Conservation (phyloP, 352 stramenopile species). For the Pythium brachiatum region DNA sequence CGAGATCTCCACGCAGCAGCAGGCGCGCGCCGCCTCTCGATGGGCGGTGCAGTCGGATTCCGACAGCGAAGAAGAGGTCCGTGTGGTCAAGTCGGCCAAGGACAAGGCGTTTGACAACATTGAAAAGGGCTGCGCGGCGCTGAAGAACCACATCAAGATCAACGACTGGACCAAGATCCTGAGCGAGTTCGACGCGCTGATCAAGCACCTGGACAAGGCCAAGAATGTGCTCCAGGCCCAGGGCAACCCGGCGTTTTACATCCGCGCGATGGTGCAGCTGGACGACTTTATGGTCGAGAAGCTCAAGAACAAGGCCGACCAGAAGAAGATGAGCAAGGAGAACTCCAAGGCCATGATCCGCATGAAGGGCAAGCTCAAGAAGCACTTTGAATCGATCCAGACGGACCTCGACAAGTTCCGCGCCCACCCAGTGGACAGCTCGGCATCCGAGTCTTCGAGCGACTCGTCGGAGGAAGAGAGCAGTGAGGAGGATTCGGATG, state of each 20-base stretch:
- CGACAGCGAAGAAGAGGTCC: conserved; percentile 83
- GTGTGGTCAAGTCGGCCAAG: conserved; percentile 93
- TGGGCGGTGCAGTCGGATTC: conserved; percentile 85
- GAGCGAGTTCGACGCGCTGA: conserved; percentile 92
- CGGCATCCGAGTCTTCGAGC: conserved; percentile 52
- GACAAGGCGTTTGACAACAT: conserved; percentile 40
- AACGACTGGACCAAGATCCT: conserved; percentile 96
- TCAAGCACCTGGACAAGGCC: conserved; percentile 89
- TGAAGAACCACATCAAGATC: conserved; percentile 94
- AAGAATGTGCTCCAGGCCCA: conserved; percentile 86
- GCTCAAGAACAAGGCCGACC: conserved; percentile 94
- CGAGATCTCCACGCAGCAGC: conserved; percentile 71
- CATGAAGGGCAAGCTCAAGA: conserved; percentile 97
- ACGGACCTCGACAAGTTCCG: conserved; percentile 90
- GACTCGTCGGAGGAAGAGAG: conserved; percentile 37
- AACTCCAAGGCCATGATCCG: conserved; percentile 96
- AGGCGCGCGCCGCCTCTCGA: conserved; percentile 64
- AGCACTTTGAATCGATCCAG: conserved; percentile 93
- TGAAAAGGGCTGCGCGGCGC: conserved; percentile 59
- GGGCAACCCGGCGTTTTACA: conserved; percentile 91
- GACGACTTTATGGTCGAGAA: conserved; percentile 92
- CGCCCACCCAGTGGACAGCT: conserved; percentile 84
- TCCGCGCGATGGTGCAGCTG: conserved; percentile 91
- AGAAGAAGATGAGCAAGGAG: conserved; percentile 97
- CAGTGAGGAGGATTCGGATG: conserved; percentile 30